Conservation (phyloP, 2,329 filamentous ascomycete genomes). For the Exophiala sp. region DNA sequence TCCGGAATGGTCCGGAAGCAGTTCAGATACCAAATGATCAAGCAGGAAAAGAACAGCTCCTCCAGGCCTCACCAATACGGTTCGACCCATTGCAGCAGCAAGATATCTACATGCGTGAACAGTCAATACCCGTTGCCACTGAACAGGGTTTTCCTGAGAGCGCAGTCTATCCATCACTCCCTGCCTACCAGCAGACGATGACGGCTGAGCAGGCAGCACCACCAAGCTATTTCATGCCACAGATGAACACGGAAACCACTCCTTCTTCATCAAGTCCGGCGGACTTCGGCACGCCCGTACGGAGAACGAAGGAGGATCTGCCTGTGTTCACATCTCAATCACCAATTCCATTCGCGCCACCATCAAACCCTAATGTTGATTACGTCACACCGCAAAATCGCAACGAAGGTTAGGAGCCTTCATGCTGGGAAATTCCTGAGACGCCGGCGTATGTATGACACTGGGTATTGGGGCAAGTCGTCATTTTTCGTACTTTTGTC, state of each 20-base stretch:
- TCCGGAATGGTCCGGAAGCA: too few relatives aligned
- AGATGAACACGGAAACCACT: neutral
- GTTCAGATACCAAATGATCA: too few relatives aligned
- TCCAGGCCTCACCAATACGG: too few relatives aligned
- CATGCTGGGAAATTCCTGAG: constrained; percentile 45
- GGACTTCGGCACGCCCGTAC: constrained; percentile 1
- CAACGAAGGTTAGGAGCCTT: neutral
- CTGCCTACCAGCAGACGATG: neutral
- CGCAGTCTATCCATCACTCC: neutral
- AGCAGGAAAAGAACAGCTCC: too few relatives aligned
- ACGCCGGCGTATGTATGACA: constrained; percentile 32
- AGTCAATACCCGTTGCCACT: too few relatives aligned
- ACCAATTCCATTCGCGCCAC: constrained; percentile 41
- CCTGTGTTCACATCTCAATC: constrained; percentile 49
- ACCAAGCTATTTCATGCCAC: neutral
- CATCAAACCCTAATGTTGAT: neutral
- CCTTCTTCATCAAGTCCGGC: neutral
- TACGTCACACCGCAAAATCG: neutral
- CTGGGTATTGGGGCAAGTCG: too few relatives aligned
- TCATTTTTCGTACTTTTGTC: too few relatives aligned
- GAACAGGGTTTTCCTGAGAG: too few relatives aligned
- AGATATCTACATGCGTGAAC: too few relatives aligned
- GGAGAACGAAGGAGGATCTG: constrained; percentile 41
- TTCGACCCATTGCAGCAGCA: too few relatives aligned
- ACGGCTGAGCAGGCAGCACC: neutral